Conservation (phyloP, 768 basidiomycete genomes). For the Tylopilus plumbeoviolaceoides region DNA sequence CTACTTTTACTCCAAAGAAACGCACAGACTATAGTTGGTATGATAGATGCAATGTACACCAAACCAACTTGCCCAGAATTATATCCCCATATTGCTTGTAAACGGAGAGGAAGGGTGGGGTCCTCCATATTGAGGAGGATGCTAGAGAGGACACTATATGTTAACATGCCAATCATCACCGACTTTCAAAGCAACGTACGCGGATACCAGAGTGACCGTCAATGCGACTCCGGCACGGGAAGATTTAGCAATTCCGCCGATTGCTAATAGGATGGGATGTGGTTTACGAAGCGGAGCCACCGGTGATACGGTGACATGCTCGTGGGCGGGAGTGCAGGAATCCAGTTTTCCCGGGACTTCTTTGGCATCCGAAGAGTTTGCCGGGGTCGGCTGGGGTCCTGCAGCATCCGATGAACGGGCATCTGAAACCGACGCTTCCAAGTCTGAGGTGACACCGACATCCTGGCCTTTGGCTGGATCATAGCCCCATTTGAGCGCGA, state of each 20-base stretch:
- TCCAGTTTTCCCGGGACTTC: neutral
- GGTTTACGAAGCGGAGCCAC: constrained; percentile 12
- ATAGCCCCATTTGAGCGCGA: constrained; percentile 45
- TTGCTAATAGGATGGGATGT: constrained; percentile 40
- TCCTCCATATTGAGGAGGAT: constrained; percentile 48
- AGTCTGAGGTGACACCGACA: neutral
- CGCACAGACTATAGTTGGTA: constrained; percentile 65
- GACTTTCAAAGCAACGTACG: constrained; percentile 34
- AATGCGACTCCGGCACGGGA: constrained; percentile 47
- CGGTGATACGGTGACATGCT: constrained; percentile 1
- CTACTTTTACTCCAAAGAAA: neutral
- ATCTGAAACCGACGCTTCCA: constrained; percentile 5
- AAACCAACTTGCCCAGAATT: constrained; percentile 52
- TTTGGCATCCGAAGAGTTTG: neutral
- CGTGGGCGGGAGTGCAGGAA: neutral
- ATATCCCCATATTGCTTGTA: constrained; percentile 47
- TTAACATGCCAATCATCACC: neutral
- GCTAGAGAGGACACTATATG: constrained; percentile 26
- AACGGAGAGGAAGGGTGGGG: constrained; percentile 54
- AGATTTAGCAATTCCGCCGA: constrained; percentile 40
- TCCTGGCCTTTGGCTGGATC: constrained; percentile 34
- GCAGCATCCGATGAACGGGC: neutral
- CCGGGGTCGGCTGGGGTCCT: neutral
- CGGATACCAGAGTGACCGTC: constrained; percentile 46
- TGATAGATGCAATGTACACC: constrained; percentile 60